Base-by-base conservation (phyloP, 352 stramenopile genomes). In the Globisporangium cylindrosporum region DNA sequence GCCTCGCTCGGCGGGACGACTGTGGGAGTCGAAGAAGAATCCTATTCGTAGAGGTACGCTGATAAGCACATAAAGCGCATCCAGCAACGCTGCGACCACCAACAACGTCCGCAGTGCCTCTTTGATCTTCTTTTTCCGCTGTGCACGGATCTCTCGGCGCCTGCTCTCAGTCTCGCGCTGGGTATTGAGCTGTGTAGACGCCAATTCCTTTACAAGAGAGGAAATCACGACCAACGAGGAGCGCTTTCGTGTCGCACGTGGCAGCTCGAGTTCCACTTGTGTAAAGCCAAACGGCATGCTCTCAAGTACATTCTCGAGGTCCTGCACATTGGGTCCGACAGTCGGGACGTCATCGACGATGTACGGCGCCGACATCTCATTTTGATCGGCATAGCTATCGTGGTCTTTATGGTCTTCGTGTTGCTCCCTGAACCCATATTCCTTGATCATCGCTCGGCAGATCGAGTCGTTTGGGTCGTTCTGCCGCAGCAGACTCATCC, bases 11-110 rank as follows among this genome's bases (percentile, higher is more conserved):
- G 32, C 20, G 1, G 58, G n/a, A 15, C 24, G 66, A 22, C 75
- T 66, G 63, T 62, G 77, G 20, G 77, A 72, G 32, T 88, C 78
- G 24, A 86, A 86, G 34, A 74, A 59, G 48, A 84, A 87, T 2
- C 78, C 77, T 27, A 86, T 51, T 0, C 76, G 79, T 14, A 82
- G 55, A 14, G 77, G 76, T 55, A 79, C 64, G 49, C 51, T 74
- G 53, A 82, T 46, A 34, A 88, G 61, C 15, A 86, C 65, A 36
- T 81, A 82, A 25, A 82, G 9, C 9, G 72, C 66, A 46, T 86
- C 78, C 4, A 72, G 4, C 32, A 88, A 80, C 57, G 73, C 78
- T 14, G 73, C 62, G 36, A 71, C 0, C 2, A 43, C 36, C 25
- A 71, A 22, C 25, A 68, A 32, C 22, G 18, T 22, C 2, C 51